These are phyloP conservation scores for Hirsutella thompsonii DNA, from an alignment of 2,329 filamentous ascomycete species.

Conservation along the genomic window DNA sequence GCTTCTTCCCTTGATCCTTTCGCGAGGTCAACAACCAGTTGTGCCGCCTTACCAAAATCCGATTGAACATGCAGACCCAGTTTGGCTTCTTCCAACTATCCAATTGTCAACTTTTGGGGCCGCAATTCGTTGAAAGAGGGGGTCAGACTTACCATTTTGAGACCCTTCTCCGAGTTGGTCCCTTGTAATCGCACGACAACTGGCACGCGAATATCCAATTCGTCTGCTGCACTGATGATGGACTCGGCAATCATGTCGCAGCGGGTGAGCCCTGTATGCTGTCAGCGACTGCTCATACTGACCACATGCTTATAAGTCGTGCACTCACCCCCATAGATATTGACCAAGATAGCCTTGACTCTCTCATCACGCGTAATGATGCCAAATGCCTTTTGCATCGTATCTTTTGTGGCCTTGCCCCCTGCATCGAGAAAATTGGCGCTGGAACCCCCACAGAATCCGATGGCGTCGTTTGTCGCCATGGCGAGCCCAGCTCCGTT, in stretches of 20 bases:
- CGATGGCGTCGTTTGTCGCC: conserved; percentile 77
- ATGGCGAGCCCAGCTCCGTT: conserved; percentile 85
- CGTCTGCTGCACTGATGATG: conserved; percentile 26
- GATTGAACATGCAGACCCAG: conserved; percentile 23
- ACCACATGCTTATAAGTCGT: neutral
- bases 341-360: conserved; percentile 54
- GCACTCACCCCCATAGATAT: conserved; percentile 35
- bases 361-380: conserved; percentile 59
- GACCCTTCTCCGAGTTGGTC: conserved; percentile 27
- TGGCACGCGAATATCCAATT: conserved; percentile 25
- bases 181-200: conserved; percentile 34
- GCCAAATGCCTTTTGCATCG: conserved; percentile 64
- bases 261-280: conserved; percentile 26
- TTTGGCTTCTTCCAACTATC: conserved; percentile 20
- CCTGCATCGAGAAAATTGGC: conserved; percentile 86
- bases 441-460: conserved; percentile 50
- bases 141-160: conserved; percentile 24
- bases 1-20: too few relatives aligned
- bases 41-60: conserved; percentile 23
- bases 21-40: conserved; percentile 20
- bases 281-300: neutral
- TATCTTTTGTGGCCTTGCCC: conserved; percentile 73
- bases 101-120: neutral
- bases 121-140: neutral
- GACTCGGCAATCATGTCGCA: conserved; percentile 39